Evolutionary conservation across 2,329 filamentous ascomycete species (phyloP).

Genomic region (Xylariaceae sp.): DNA sequence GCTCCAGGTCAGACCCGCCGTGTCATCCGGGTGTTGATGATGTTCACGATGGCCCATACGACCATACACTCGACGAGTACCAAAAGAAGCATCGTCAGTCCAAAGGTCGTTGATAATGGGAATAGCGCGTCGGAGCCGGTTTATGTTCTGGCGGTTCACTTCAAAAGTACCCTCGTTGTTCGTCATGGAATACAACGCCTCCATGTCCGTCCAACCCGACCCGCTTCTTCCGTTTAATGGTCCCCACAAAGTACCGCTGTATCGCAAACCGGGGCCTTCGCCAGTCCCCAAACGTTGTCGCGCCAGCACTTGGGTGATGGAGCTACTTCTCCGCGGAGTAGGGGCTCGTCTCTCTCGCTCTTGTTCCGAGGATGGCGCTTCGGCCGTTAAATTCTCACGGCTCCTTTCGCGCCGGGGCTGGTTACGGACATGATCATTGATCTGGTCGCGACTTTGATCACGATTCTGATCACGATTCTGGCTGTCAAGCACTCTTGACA

Average conservation of each 20-base stretch:
- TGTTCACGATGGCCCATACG: conserved; percentile 34
- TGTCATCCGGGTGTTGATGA: conserved; percentile 49
- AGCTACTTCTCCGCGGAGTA: conserved; percentile 29
- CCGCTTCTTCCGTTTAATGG: conserved; percentile 24
- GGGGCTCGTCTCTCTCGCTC: conserved; percentile 30
- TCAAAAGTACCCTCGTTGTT: conserved; percentile 26
- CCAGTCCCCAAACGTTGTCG: conserved; percentile 21
- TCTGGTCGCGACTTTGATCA: conserved; percentile 18
- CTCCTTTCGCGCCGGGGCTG: conserved; percentile 24
- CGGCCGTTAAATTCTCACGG: conserved; percentile 22
- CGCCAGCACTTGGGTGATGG: conserved; percentile 30
- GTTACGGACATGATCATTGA: neutral
- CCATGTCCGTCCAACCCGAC: conserved; percentile 39
- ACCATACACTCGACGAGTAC: conserved; percentile 25
- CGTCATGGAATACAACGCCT: conserved; percentile 39
- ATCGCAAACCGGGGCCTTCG: conserved; percentile 12
- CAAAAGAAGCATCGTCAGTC: conserved; percentile 26
- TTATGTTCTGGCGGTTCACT: conserved; percentile 27
- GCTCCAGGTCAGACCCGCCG: conserved; percentile 58
- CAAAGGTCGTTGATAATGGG: conserved; percentile 33
- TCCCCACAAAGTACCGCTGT: conserved; percentile 25
- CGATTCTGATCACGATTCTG: conserved; percentile 28
- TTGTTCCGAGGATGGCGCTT: conserved; percentile 28
- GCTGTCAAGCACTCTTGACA: conserved; percentile 32
- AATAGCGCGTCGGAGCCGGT: conserved; percentile 28